These are phyloP conservation scores for Phytopythium chamaehyphon DNA, from an alignment of 352 stramenopile genomes.

Conservation along the genomic window DNA sequence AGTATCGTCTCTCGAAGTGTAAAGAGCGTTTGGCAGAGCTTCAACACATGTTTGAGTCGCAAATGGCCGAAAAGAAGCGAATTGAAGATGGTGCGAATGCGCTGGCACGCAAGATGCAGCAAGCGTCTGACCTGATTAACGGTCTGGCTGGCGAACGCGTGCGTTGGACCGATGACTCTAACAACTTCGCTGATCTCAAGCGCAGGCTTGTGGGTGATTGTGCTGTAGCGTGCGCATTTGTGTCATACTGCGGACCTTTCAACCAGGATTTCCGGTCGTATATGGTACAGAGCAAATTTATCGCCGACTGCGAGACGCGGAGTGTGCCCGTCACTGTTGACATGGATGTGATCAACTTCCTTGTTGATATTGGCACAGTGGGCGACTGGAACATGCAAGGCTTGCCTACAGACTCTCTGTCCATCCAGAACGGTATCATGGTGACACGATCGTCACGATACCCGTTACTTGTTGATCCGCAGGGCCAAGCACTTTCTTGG, in stretches of 20 bases:
- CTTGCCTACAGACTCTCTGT: slow-evolving; percentile 95
- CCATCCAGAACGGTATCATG: slow-evolving; percentile 98
- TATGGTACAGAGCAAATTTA: slow-evolving; percentile 96
- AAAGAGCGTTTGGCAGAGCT: slow-evolving; percentile 94
- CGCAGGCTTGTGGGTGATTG: slow-evolving; percentile 95
- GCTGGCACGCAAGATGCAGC: slow-evolving; percentile 96
- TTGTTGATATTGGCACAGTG: slow-evolving; percentile 97
- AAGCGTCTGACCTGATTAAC: slow-evolving; percentile 96
- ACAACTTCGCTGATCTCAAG: slow-evolving; percentile 97
- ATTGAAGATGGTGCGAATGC: slow-evolving; percentile 96
- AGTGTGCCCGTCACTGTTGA: slow-evolving; percentile 94
- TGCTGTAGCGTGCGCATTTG: slow-evolving; percentile 95
- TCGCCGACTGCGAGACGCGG: slow-evolving; percentile 88
- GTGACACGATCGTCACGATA: slow-evolving; percentile 96
- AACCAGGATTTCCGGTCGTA: slow-evolving; percentile 97
- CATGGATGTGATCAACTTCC: slow-evolving; percentile 96
- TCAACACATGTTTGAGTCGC: slow-evolving; percentile 95
- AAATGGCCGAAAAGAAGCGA: slow-evolving; percentile 96
- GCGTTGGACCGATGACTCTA: slow-evolving; percentile 97
- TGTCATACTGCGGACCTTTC: slow-evolving; percentile 98
- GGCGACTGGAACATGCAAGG: slow-evolving; percentile 98
- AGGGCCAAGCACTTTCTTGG: slow-evolving; percentile 97
- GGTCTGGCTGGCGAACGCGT: slow-evolving; percentile 94
- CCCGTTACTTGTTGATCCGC: slow-evolving; percentile 96
- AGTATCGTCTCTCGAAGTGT: slow-evolving; percentile 91